phyloP scores from a whole-genome alignment of 2,329 filamentous ascomycete species.

The Xylaria sp. region DNA sequence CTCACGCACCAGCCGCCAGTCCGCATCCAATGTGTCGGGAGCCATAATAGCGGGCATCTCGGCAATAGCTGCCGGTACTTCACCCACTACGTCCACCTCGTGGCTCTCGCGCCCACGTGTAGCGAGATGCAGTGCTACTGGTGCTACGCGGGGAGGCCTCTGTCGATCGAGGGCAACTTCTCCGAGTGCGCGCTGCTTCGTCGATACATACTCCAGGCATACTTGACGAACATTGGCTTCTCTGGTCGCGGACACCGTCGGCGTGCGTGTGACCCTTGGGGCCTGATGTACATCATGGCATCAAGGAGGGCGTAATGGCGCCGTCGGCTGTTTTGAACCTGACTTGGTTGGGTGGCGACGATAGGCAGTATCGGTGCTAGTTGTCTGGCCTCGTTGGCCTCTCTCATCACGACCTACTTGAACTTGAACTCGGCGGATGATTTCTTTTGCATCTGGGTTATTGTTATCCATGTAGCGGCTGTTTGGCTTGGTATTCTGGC shows the following conservation, averaged over 20 bases:
- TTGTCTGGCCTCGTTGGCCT: neutral
- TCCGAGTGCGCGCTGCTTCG: neutral
- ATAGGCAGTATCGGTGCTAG: neutral
- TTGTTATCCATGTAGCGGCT: no score
- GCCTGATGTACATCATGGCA: neutral
- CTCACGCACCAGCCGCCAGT: neutral
- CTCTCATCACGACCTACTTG: neutral
- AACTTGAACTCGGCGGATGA: neutral
- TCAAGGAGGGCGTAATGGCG: neutral
- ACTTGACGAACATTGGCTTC: neutral
- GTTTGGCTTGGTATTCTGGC: no score
- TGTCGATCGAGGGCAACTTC: neutral
- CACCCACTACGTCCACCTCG: neutral
- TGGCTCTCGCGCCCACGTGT: neutral
- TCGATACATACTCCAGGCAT: neutral
- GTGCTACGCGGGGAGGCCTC: slow-evolving; percentile 1
- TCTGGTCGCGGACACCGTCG: neutral
- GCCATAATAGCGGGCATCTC: neutral
- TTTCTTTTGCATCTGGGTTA: neutral
- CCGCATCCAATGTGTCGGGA: neutral
- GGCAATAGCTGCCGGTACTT: neutral
- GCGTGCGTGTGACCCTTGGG: neutral
- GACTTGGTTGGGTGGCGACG: neutral
- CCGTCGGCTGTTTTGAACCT: neutral
- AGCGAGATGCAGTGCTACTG: slow-evolving; percentile 4